Percentiles rank a stretch among this genome's conserved stretches.
Evolutionary conservation across 1,284 basidiomycete genomes (phyloP).

Genomic region (Volvariella surrecta): DNA sequence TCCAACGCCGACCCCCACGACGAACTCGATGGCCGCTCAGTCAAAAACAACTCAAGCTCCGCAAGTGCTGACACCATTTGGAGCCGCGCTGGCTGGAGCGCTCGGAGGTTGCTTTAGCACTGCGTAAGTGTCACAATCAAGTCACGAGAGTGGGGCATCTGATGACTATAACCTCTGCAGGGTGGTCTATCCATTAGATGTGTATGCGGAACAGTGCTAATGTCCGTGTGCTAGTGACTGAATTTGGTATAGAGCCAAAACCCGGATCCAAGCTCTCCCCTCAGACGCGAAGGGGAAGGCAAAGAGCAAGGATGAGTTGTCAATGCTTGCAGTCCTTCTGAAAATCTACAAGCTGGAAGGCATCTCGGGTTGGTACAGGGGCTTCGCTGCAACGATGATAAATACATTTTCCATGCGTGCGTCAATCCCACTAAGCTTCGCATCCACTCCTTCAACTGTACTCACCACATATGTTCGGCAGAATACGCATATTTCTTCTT

Average conservation of each 20-base stretch:
- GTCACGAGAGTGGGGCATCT: constrained; percentile 2
- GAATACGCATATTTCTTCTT: constrained; percentile 99
- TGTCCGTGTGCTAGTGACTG: not conserved
- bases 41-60: constrained; percentile 50
- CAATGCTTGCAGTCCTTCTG: constrained; percentile 58
- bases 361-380: constrained; percentile 78
- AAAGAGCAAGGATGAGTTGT: constrained; percentile 46
- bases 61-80: constrained; percentile 78
- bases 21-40: constrained; percentile 37
- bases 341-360: constrained; percentile 78
- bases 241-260: constrained; percentile 68
- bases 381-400: constrained; percentile 96
- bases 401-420: constrained; percentile 95
- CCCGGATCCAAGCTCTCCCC: constrained; percentile 79
- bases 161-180: constrained; percentile 29
- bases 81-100: constrained; percentile 89
- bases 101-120: constrained; percentile 90
- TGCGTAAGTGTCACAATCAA: constrained; percentile 57
- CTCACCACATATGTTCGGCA: constrained; percentile 22
- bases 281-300: constrained; percentile 25
- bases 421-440: constrained; percentile 26
- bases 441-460: not conserved
- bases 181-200: constrained; percentile 92
- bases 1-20: constrained; percentile 6
- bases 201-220: constrained; percentile 43